phyloP scores from a whole-genome alignment of 305 asterid genomes.

The Euphrasia arctica region DNA sequence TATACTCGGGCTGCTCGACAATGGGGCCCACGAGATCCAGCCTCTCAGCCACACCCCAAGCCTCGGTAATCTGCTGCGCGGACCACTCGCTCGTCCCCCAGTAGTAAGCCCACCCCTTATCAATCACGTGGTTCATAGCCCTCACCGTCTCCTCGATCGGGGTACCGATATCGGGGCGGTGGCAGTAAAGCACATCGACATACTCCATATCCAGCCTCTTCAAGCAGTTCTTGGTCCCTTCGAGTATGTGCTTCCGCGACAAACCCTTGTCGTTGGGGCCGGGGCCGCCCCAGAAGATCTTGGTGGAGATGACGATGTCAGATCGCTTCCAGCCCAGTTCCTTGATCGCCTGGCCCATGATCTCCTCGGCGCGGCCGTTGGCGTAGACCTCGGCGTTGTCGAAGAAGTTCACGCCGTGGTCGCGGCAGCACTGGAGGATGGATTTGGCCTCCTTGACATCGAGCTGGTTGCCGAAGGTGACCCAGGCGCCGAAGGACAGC shows the following conservation, averaged over 20 bases:
- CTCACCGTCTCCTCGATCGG: conserved; percentile 96
- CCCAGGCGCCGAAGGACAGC: conserved; percentile 95
- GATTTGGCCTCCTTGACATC: conserved; percentile 92
- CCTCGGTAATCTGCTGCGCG: conserved; percentile 95
- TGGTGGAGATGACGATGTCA: conserved; percentile 81
- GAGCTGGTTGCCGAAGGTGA: conserved; percentile 91
- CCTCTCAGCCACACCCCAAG: conserved; percentile 82
- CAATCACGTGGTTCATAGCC: conserved; percentile 94
- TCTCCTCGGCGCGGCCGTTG: conserved; percentile 95
- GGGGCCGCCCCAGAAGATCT: conserved; percentile 97
- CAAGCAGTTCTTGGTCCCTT: conserved; percentile 73
- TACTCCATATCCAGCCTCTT: conserved; percentile 90
- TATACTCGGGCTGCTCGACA: conserved; percentile 97
- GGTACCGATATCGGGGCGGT: conserved; percentile 69
- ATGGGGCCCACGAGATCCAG: conserved; percentile 91
- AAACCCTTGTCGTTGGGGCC: conserved; percentile 93
- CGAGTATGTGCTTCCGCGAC: conserved; percentile 79
- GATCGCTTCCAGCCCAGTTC: conserved; percentile 94
- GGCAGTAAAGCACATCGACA: conserved; percentile 79
- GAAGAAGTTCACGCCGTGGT: conserved; percentile 86
- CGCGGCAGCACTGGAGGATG: conserved; percentile 93
- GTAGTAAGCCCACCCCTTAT: conserved; percentile 96
- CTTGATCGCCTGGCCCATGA: conserved; percentile 95
- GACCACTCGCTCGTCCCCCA: conserved; percentile 99
- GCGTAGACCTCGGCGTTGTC: conserved; percentile 98